Evolutionary conservation across 441 rosid genomes (phyloP), one percentile per base, ranked within the genome.

Genomic region (Aquilaria agallochum): DNA sequence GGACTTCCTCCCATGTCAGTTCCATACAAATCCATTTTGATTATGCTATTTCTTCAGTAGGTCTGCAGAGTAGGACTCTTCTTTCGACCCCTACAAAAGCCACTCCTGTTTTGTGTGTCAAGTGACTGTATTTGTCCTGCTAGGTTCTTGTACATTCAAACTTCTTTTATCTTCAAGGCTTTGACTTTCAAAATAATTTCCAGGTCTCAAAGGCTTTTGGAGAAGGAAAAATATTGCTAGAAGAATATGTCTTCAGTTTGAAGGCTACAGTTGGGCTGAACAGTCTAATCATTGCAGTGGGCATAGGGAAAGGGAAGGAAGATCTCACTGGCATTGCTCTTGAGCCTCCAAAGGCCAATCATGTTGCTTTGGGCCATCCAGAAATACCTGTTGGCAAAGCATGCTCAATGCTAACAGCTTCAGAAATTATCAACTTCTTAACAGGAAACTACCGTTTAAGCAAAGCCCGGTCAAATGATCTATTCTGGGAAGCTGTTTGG

Each of bases 401-500:
- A 53, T 87, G 86, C 48, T 77, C 88, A 12, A 62, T 60, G 42
- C 93, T 92, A 57, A 74, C 95, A 0, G 54, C 85, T 33, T 65
- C 65, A 0, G 92, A 92, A 54, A 87, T 92, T 44, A 76, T 86
- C 66, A 79, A 78, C 51, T 78, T 80, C 71, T 72, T 89, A 65
- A 89, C 83, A 0, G 96, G 98, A 53, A 87, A 83, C 53, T 81
- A 75, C 57, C 82, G 96, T 46, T 71, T 92, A 73, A 89, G 98
- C 76, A 92, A 92, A 80, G 82, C 90, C 20, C 62, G 86, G 56
- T 86, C 93, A 48, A 84, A 73, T 64, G 96, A 89, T 73, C 83
- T 92, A 66, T 92, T 92, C 76, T 89, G 96, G 98, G 96, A 89
- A 78, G 96, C 98, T 74, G 93, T 92, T 60, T 92, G 98, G 98